Conservation (phyloP, 148 eudicot species). For the Chenopodium quinoa region DNA sequence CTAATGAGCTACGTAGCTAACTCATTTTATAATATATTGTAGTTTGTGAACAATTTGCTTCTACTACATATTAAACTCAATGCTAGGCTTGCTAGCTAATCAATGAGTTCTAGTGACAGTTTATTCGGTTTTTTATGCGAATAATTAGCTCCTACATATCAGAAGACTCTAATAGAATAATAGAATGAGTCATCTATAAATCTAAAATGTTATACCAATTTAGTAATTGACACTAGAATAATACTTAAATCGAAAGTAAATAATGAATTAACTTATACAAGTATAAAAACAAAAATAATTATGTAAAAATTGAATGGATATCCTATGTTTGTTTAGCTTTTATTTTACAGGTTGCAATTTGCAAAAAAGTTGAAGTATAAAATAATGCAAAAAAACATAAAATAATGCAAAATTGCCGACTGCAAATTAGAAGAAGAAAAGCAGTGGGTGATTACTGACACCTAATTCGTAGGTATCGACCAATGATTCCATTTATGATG, state of each 20-base stretch:
- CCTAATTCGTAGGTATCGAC: background rate
- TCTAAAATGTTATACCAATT: background rate
- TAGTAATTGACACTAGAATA: background rate
- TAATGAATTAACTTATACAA: too few relatives aligned
- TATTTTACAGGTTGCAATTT: background rate
- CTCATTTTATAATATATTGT: too few relatives aligned
- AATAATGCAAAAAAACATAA: background rate
- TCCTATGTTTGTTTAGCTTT: too few relatives aligned
- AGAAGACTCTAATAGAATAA: background rate
- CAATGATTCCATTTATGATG: constrained; percentile 14
- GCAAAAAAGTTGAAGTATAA: background rate
- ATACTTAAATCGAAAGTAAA: background rate
- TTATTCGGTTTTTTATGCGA: background rate
- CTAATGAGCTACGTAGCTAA: background rate
- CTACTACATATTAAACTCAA: too few relatives aligned
- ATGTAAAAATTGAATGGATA: background rate
- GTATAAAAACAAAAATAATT: background rate
- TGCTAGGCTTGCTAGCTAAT: too few relatives aligned
- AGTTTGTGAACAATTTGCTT: background rate
- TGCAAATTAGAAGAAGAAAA: background rate
- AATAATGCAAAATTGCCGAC: background rate
- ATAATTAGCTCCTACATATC: background rate
- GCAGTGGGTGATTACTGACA: background rate
- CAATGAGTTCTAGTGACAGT: too few relatives aligned
- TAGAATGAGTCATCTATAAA: background rate